Conservation (phyloP, 192 early-diverging fungal genomes). For the Coemansia sp. region DNA sequence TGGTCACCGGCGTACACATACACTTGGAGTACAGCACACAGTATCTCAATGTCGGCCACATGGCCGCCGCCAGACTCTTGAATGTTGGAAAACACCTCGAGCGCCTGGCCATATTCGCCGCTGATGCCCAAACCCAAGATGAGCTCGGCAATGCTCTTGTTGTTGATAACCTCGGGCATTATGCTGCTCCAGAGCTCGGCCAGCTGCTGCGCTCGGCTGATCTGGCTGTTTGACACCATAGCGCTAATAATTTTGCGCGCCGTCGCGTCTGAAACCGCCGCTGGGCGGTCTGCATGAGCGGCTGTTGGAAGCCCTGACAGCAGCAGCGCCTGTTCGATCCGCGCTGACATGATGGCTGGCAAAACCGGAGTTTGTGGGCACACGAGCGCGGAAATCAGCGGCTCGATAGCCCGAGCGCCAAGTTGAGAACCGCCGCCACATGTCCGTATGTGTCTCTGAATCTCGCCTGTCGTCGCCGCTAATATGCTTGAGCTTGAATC, state of each 20-base stretch:
- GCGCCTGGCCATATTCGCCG: slow-evolving; percentile 22
- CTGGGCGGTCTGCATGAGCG: background rate
- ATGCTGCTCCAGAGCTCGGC: slow-evolving; percentile 24
- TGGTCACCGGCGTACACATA: slow-evolving; percentile 44
- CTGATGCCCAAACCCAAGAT: slow-evolving; percentile 16
- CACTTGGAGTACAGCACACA: slow-evolving; percentile 35
- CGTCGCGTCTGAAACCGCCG: slow-evolving; percentile 18
- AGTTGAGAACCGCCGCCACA: background rate
- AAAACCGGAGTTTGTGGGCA: background rate
- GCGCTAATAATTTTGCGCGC: slow-evolving; percentile 23
- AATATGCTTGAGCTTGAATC: slow-evolving; percentile 12
- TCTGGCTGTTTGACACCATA: slow-evolving; percentile 19
- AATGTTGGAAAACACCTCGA: slow-evolving; percentile 28
- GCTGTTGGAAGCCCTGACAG: slow-evolving; percentile 4
- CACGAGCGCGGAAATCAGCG: slow-evolving; percentile 22
- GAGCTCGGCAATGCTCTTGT: slow-evolving; percentile 20
- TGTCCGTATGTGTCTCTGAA: background rate
- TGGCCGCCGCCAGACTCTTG: slow-evolving; percentile 18
- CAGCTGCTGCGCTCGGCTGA: slow-evolving; percentile 26
- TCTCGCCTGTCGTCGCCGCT: background rate
- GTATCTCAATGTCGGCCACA: slow-evolving; percentile 20
- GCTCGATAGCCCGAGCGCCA: slow-evolving; percentile 1
- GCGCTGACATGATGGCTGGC: background rate
- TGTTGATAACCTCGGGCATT: slow-evolving; percentile 21
- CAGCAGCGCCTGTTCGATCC: slow-evolving; percentile 32